Percentiles rank a stretch among this genome's conserved stretches.
These are phyloP conservation scores for Craspedostauros australis DNA, from an alignment of 108 stramenopile genomes.

Conservation along the genomic window DNA sequence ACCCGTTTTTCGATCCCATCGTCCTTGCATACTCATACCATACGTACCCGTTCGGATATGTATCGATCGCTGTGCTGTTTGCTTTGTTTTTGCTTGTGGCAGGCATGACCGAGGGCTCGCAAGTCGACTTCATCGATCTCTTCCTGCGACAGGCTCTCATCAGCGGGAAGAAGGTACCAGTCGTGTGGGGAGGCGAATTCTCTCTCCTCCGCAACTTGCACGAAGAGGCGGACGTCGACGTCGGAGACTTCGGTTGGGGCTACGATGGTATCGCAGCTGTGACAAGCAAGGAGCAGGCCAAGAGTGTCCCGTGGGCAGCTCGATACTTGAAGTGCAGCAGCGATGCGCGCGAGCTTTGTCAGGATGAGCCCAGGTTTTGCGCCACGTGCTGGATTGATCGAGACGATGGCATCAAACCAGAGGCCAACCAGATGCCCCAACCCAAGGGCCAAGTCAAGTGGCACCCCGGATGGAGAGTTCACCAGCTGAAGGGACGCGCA, in stretches of 20 bases:
- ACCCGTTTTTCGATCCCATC: too few species aligned
- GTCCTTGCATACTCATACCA: too few species aligned
- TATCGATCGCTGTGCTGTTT: too few species aligned
- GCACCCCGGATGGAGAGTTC: constrained; percentile 72
- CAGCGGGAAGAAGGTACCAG: constrained; percentile 50
- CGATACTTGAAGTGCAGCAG: constrained; percentile 57
- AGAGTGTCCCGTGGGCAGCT: constrained; percentile 54
- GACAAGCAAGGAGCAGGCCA: constrained; percentile 39
- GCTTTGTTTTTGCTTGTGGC: too few species aligned
- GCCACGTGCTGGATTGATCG: constrained; percentile 65
- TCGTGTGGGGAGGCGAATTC: constrained; percentile 55
- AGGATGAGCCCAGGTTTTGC: constrained; percentile 40
- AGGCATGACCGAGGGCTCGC: constrained; percentile 27
- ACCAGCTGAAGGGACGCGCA: constrained; percentile 64
- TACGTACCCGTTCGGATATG: too few species aligned
- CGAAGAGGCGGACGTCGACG: constrained; percentile 64
- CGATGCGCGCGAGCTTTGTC: constrained; percentile 32
- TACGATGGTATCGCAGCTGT: constrained; percentile 41
- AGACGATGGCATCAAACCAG: constrained; percentile 40
- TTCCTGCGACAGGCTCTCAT: constrained; percentile 67
- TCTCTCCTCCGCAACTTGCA: constrained; percentile 53
- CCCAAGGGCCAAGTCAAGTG: constrained; percentile 34
- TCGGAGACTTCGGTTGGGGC: constrained; percentile 60
- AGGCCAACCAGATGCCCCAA: constrained; percentile 5
- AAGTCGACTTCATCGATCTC: constrained; percentile 29